Evolutionary conservation across 106 monocot genomes (phyloP).

Genomic region (Iris macrosiphon): DNA sequence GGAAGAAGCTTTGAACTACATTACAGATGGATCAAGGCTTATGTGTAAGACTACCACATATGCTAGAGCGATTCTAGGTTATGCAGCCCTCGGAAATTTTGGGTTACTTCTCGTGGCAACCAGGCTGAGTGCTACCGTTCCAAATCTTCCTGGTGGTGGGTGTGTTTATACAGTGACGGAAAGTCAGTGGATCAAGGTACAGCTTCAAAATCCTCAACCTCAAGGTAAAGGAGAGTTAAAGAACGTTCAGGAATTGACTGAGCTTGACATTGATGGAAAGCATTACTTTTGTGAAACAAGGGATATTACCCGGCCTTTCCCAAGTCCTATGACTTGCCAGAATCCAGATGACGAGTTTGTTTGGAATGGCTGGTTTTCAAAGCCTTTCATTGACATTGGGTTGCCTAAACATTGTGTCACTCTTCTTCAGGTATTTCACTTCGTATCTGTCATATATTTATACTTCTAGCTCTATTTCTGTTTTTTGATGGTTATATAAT

Average conservation of each 20-base stretch:
- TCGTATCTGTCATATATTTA: background rate
- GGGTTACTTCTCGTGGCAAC: conserved; percentile 89
- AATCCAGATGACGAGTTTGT: conserved; percentile 96
- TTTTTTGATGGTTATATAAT: background rate
- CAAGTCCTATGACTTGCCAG: conserved; percentile 51
- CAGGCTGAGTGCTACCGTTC: conserved; percentile 48
- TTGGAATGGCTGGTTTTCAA: conserved; percentile 95
- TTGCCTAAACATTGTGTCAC: conserved; percentile 73
- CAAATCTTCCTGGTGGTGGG: conserved; percentile 84
- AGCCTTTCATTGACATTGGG: conserved; percentile 90
- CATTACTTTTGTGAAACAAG: conserved; percentile 93
- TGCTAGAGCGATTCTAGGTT: conserved; percentile 83
- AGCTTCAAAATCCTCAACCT: conserved; percentile 74
- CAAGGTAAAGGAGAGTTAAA: conserved; percentile 84
- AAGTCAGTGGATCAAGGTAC: conserved; percentile 87
- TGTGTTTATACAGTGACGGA: conserved; percentile 75
- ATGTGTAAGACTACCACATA: conserved; percentile 54
- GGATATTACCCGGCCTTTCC: conserved; percentile 92
- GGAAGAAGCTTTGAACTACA: conserved; percentile 63
- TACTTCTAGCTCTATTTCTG: background rate
- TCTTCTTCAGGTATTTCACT: conserved; percentile 74
- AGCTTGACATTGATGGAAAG: conserved; percentile 91
- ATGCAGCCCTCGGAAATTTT: conserved; percentile 62
- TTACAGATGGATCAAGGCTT: conserved; percentile 73
- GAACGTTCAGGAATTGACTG: conserved; percentile 72